A percentile compares a stretch with the other conserved stretches of the same genome.
These are phyloP conservation scores for Helotiales sp. DNA, from an alignment of 2,329 filamentous ascomycete species.

Conservation along the genomic window DNA sequence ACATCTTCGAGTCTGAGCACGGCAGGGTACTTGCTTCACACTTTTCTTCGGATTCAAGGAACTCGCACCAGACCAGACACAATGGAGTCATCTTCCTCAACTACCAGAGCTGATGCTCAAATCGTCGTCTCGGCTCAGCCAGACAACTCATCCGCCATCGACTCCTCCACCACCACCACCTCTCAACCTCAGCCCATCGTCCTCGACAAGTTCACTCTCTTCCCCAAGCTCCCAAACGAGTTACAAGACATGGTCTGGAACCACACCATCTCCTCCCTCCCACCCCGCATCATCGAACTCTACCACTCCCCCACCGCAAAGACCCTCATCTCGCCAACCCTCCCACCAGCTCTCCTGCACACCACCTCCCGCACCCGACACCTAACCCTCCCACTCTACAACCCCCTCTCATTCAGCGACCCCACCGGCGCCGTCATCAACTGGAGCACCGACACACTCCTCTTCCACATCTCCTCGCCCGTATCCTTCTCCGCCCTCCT, in stretches of 20 bases:
- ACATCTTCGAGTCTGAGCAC: not conserved
- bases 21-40: not conserved
- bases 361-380: not conserved
- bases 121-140: not conserved
- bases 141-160: not conserved
- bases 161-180: too few species aligned
- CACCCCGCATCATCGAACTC: not conserved
- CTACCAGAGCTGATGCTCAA: not conserved
- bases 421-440: not conserved
- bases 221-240: not conserved
- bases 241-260: not conserved
- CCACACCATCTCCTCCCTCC: not conserved
- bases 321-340: not conserved
- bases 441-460: not conserved
- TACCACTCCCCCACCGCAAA: not conserved
- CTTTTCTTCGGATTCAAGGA: not conserved
- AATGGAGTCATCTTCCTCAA: not conserved
- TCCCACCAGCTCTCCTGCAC: not conserved
- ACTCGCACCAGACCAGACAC: not conserved
- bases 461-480: not conserved
- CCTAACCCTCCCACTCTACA: not conserved
- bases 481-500: not conserved
- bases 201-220: not conserved
- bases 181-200: not conserved
- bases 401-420: not conserved